Percentiles rank a stretch among this genome's conserved stretches.
Conservation (phyloP, 1,284 basidiomycete species). For the Wallemia hederae region DNA sequence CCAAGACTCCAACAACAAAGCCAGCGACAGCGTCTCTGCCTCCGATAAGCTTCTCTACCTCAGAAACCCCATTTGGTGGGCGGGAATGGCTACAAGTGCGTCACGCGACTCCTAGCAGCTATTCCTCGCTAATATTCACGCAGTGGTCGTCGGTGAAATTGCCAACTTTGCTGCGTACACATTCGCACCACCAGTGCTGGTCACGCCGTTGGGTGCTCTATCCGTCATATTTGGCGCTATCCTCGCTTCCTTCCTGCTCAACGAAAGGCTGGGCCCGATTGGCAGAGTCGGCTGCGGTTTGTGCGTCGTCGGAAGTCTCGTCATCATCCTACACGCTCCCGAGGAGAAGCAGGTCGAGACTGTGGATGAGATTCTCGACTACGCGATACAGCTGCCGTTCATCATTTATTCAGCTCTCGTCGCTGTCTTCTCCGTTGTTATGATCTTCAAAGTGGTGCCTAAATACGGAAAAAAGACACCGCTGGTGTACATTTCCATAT, state of each 20-base stretch:
- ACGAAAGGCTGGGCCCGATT: conserved; percentile 77
- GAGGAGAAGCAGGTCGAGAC: conserved; percentile 81
- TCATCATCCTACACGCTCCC: conserved; percentile 88
- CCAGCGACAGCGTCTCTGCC: neutral
- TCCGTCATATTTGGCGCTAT: conserved; percentile 91
- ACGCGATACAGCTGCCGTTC: conserved; percentile 78
- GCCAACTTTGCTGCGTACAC: conserved; percentile 98
- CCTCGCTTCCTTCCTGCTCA: conserved; percentile 69
- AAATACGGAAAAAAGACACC: conserved; percentile 64
- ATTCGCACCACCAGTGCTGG: conserved; percentile 86
- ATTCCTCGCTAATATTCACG: neutral
- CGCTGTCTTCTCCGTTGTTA: conserved; percentile 46
- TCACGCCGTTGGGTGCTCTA: conserved; percentile 80
- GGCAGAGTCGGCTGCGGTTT: conserved; percentile 75
- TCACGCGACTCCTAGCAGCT: conserved; percentile 9
- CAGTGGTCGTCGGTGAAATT: conserved; percentile 72
- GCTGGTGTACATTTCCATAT: conserved; percentile 76
- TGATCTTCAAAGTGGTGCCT: conserved; percentile 71
- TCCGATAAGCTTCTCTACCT: conserved; percentile 27
- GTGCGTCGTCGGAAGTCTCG: conserved; percentile 63
- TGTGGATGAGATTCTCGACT: conserved; percentile 74
- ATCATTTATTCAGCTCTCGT: conserved; percentile 65
- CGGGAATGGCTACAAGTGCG: conserved; percentile 73
- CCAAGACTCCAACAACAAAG: conserved; percentile 1
- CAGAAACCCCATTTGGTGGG: conserved; percentile 91